These are phyloP conservation scores for Zygnema circumcarinatum DNA, from an alignment of 139 green algal genomes.

Conservation along the genomic window DNA sequence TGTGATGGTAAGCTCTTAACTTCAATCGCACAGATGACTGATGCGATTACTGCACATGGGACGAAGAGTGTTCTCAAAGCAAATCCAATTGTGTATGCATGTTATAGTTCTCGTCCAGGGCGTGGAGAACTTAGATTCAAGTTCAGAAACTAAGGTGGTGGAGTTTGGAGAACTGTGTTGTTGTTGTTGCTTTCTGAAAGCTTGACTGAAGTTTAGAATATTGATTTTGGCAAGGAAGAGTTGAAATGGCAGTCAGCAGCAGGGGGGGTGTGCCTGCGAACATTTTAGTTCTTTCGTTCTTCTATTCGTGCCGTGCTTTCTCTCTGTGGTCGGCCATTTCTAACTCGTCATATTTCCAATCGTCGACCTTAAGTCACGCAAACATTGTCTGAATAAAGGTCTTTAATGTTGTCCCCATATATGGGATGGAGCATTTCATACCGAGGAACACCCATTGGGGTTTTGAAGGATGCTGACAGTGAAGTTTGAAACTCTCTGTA, in stretches of 20 bases:
- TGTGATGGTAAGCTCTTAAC: slow-evolving; percentile 56
- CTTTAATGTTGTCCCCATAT: too few species aligned
- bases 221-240: too few species aligned
- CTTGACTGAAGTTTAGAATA: too few species aligned
- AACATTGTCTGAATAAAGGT: too few species aligned
- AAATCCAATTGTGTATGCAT: background rate
- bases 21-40: slow-evolving; percentile 15
- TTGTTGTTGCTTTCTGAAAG: too few species aligned
- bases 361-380: background rate
- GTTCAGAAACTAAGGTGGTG: background rate
- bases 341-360: background rate
- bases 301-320: background rate
- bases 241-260: too few species aligned
- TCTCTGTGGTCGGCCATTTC: background rate
- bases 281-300: background rate
- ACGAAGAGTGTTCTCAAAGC: background rate
- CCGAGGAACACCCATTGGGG: too few species aligned
- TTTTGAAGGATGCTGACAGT: too few species aligned
- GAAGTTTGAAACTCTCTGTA: too few species aligned
- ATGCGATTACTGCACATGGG: background rate
- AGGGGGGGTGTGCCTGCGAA: too few species aligned
- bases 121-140: background rate
- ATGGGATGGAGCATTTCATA: too few species aligned
- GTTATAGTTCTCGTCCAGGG: background rate
- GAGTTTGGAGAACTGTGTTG: too few species aligned